Evolutionary conservation across 208 protist genomes (phyloP), one percentile per base, ranked within the genome.

Genomic region (Leptomonas pyrrhocoris): DNA sequence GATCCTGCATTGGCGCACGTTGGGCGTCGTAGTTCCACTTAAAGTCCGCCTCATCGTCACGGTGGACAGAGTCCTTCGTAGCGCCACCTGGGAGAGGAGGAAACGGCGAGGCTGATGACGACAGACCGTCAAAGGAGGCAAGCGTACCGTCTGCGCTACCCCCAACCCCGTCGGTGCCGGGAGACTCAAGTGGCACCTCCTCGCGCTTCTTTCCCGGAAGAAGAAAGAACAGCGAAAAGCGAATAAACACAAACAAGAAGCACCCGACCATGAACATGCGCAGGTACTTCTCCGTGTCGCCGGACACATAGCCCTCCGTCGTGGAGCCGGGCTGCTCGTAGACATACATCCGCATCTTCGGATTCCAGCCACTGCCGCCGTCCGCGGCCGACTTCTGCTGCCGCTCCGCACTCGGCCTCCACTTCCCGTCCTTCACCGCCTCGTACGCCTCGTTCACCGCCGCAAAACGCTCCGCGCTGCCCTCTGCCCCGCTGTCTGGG

Each of bases 381-480:
- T 54, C 19, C 25, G 16, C 38, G 12, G 42, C 59, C 8, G 34
- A 43, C 15, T 40, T 36, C 51, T 40, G 58, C 50, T 66, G 54
- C 57, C 65, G 56, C 34, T 71, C 65, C 13, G 70, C 69, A 2
- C 19, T 55, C 2, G 55, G 36, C 30, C 53, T 67, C 86, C 86
- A 92, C 53, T 81, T 81, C 13, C 83, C 85, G 34, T 81, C 68
- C 64, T 89, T 92, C 43, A 92, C 59, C 6, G 85, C 81, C 68
- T 94, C 80, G 57, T 94, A 92, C 21, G 89, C 89, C 73, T 94
- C 89, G 58, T 94, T 76, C n/a, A 94, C 86, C 16, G 89, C 89
- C 13, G 81, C 60, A 62, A 94, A 94, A 11, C 89, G 82, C 43
- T 74, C 84, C 7, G 68, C 73, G 59, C 81, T 87, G 11, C 89